Evolutionary conservation across 371 early-diverging fungal genomes (phyloP).

Genomic region (Zychaea mexicana): DNA sequence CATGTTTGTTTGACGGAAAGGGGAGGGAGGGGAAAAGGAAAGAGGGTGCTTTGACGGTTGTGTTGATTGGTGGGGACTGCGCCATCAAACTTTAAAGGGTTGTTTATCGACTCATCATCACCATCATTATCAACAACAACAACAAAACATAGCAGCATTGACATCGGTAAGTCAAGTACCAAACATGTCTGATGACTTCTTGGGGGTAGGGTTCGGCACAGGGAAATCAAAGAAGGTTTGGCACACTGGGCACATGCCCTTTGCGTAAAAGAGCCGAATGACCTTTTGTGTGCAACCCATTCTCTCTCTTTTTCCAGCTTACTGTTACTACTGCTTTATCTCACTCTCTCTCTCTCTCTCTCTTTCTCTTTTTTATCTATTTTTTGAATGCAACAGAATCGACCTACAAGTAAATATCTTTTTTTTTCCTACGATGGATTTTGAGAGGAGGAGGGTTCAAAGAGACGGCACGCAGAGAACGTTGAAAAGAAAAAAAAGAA

Average conservation of each 20-base stretch:
- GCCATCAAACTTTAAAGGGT: neutral
- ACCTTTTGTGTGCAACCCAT: neutral
- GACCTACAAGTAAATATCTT: neutral
- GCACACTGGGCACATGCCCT: neutral
- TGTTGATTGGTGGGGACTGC: neutral
- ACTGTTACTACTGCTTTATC: too few relatives aligned
- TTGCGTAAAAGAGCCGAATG: neutral
- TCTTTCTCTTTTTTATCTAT: neutral
- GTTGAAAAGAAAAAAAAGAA: neutral
- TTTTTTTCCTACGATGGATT: too few relatives aligned
- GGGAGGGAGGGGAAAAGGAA: too few relatives aligned
- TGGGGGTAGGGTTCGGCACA: neutral
- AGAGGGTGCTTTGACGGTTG: neutral
- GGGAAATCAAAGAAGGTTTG: too few relatives aligned
- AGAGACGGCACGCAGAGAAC: neutral
- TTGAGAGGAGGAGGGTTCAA: neutral
- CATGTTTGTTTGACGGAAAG: too few relatives aligned
- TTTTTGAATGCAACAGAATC: neutral
- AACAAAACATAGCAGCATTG: neutral
- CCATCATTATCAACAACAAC: neutral
- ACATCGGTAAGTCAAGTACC: constrained; percentile 7
- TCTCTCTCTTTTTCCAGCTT: neutral
- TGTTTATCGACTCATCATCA: neutral
- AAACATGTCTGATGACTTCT: neutral
- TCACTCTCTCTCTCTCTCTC: neutral